Evolutionary conservation across 2,329 filamentous ascomycete species (phyloP).

Genomic region (Clonostachys chloroleuca): DNA sequence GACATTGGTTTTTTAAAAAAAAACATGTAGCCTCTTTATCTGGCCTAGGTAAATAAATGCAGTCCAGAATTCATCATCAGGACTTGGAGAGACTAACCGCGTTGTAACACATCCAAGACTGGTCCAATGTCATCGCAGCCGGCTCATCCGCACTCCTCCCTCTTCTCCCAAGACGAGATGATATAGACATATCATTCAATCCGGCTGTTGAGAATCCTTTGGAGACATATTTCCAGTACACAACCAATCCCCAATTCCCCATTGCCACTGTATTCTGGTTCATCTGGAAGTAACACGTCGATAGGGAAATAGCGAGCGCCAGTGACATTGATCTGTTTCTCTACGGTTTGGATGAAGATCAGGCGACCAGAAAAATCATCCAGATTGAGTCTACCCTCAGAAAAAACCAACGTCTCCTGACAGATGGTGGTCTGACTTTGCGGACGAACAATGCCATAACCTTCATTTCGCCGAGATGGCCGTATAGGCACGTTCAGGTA

Average conservation of each 20-base stretch:
- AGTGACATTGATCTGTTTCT: constrained; percentile 72
- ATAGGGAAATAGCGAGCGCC: constrained; percentile 1
- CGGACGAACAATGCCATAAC: constrained; percentile 77
- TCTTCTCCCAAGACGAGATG: constrained; percentile 40
- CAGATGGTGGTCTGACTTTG: constrained; percentile 25
- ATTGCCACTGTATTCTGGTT: constrained; percentile 37
- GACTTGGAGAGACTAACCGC: no score
- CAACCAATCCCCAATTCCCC: constrained; percentile 40
- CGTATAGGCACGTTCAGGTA: constrained; percentile 64
- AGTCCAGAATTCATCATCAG: no score
- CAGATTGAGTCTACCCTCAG: constrained; percentile 65
- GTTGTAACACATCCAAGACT: constrained; percentile 32
- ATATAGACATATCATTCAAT: constrained; percentile 47
- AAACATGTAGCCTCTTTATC: no score
- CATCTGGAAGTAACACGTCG: background rate
- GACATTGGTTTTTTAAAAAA: no score
- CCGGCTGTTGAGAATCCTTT: constrained; percentile 27
- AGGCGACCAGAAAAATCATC: constrained; percentile 69
- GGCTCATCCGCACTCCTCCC: constrained; percentile 67
- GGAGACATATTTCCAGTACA: constrained; percentile 68
- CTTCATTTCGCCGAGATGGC: constrained; percentile 66
- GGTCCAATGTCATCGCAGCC: constrained; percentile 72
- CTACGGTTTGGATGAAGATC: constrained; percentile 62
- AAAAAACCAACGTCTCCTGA: constrained; percentile 60
- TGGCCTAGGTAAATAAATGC: no score